Evolutionary conservation across 768 basidiomycete species (phyloP), one percentile per base, ranked within the genome.

Genomic region (Naematelia encephala): DNA sequence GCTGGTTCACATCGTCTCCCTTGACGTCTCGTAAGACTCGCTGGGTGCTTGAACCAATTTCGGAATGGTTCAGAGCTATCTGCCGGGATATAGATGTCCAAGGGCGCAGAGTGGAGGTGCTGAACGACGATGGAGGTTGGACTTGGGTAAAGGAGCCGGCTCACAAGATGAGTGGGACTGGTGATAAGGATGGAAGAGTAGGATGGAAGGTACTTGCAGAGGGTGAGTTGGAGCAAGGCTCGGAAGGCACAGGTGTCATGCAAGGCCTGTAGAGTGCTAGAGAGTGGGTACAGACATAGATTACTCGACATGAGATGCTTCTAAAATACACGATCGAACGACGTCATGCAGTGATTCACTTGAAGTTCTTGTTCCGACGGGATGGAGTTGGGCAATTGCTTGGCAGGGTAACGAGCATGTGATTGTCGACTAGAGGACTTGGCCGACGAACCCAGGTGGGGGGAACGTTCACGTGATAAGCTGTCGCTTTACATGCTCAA

Each of bases 1-100:
- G 77, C n/a, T 77, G 74, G 74, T 77, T 74, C 53, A 62, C 68
- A 48, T 73, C 73, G 4, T 64, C 71, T 29, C 55, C 61, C 27
- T 69, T 70, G 47, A 53, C 45, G 8, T 47, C 53, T 5, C 43
- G 22, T 14, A 70, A 75, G 55, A 53, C 54, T 16, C 68, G 75
- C 28, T 77, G 75, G 75, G 60, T 77, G 19, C 46, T 67, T 10
- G 61, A 63, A 39, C 75, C 75, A 0, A 54, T 73, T 13, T 51
- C 54, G 2, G 72, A 77, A 50, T 77, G 63, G 48, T 53, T 75
- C 2, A 48, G 23, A 2, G 72, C 72, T 28, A 64, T 62, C 4
- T 51, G 55, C 8, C 25, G 71, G 25, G 73, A 73, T 42, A 45
- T 70, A n/a, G 44, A 21, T 3, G 21, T 56, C 2, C 28, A 57